These are phyloP conservation scores for Apophysomyces elegans DNA, from an alignment of 371 early-diverging fungal genomes.

Conservation along the genomic window DNA sequence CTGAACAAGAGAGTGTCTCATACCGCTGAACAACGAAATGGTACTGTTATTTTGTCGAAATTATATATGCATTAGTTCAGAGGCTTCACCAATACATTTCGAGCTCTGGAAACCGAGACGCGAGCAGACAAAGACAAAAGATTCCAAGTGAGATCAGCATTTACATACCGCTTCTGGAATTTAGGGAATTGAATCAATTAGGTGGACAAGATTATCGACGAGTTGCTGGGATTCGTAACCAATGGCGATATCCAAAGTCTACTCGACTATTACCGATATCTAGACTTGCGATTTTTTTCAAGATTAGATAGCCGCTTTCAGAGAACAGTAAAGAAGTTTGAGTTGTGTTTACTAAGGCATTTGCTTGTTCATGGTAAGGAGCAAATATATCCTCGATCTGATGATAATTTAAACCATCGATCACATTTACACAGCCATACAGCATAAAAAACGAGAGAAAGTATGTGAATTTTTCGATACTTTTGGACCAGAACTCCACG, in stretches of 20 bases:
- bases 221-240: constrained; percentile 54
- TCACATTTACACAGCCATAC: constrained; percentile 49
- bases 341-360: constrained; percentile 63
- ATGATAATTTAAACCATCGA: no score
- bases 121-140: constrained; percentile 66
- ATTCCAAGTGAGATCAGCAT: constrained; percentile 53
- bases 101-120: constrained; percentile 64
- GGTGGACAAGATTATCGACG: constrained; percentile 73
- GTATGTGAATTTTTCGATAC: constrained; percentile 67
- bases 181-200: constrained; percentile 19
- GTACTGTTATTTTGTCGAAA: neutral
- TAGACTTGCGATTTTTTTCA: constrained; percentile 70
- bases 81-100: constrained; percentile 67
- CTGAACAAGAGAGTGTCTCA: neutral
- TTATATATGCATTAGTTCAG: constrained; percentile 53
- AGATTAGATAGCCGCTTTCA: constrained; percentile 67
- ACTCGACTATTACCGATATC: constrained; percentile 67
- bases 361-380: constrained; percentile 64
- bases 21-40: constrained; percentile 1
- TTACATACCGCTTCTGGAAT: neutral
- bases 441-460: constrained; percentile 62
- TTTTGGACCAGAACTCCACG: constrained; percentile 64
- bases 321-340: constrained; percentile 67
- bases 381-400: neutral
- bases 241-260: constrained; percentile 62